A percentile compares a stretch with the other conserved stretches of the same genome.
These are phyloP conservation scores for Thymus mandschuricus DNA, from an alignment of 257 asterid genomes.

Conservation along the genomic window DNA sequence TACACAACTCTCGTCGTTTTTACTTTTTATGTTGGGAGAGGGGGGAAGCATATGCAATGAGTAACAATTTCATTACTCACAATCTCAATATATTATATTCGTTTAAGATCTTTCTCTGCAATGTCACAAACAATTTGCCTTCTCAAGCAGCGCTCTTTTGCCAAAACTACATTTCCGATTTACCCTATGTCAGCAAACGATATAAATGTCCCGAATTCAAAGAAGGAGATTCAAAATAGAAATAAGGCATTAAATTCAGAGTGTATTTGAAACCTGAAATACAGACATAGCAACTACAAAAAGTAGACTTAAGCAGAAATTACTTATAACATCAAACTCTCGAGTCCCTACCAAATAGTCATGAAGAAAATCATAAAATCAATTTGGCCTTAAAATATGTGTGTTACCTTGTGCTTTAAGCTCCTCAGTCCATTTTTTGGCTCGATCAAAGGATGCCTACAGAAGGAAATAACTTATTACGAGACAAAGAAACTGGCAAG, in stretches of 20 bases:
- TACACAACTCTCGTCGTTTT: background rate
- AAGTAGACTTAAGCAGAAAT: background rate
- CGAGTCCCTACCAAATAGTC: background rate
- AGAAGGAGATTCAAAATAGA: background rate
- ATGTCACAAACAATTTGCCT: constrained; percentile 3
- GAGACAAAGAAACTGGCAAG: constrained; percentile 11
- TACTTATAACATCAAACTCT: background rate
- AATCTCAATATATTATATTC: background rate
- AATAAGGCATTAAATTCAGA: background rate
- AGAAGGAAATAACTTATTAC: constrained; percentile 17
- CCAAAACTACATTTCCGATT: background rate
- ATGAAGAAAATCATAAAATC: background rate
- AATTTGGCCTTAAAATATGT: background rate
- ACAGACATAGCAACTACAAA: background rate
- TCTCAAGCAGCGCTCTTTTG: background rate
- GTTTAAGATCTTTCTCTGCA: background rate
- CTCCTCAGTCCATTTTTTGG: constrained; percentile 87
- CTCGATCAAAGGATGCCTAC: constrained; percentile 81
- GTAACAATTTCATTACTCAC: constrained; percentile 11
- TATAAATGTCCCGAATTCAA: background rate
- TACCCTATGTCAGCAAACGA: background rate
- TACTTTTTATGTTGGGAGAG: too few relatives aligned
- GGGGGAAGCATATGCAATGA: background rate
- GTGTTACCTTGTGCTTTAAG: constrained; percentile 77
- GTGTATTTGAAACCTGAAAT: background rate